These are phyloP conservation scores for Populus tremula DNA, from an alignment of 345 rosid genomes.

Conservation along the genomic window DNA sequence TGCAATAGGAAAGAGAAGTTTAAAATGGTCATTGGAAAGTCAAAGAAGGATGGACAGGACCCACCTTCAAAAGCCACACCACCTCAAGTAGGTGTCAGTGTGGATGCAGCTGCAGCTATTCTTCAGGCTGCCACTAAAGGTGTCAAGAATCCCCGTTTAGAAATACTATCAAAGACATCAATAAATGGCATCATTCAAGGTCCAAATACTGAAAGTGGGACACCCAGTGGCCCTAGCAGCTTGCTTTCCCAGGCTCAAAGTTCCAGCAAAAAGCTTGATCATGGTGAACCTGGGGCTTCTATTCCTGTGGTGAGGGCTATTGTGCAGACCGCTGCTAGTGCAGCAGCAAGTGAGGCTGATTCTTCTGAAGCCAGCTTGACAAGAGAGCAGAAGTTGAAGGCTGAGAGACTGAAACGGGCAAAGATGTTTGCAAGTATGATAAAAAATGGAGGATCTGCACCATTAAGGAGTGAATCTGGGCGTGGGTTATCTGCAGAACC, in stretches of 20 bases:
- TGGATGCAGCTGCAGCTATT: constrained; percentile 79
- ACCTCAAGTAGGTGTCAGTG: constrained; percentile 50
- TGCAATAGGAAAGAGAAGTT: constrained; percentile 69
- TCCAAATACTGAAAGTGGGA: constrained; percentile 41
- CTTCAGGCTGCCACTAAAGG: constrained; percentile 93
- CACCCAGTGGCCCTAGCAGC: constrained; percentile 13
- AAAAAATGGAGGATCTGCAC: constrained; percentile 53
- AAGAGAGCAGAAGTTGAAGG: constrained; percentile 79
- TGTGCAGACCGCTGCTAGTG: constrained; percentile 53
- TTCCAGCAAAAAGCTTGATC: constrained; percentile 29
- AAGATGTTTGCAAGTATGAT: constrained; percentile 86
- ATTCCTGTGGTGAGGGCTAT: constrained; percentile 42
- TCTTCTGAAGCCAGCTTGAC: constrained; percentile 62
- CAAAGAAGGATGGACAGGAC: constrained; percentile 60
- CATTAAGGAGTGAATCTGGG: constrained; percentile 43
- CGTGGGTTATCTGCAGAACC: constrained; percentile 56
- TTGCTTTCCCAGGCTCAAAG: constrained; percentile 26
- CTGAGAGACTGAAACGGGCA: constrained; percentile 93
- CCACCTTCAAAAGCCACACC: constrained; percentile 47
- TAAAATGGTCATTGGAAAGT: constrained; percentile 67
- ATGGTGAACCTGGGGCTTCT: constrained; percentile 31
- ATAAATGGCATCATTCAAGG: constrained; percentile 36
- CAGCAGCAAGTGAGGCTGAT: constrained; percentile 62
- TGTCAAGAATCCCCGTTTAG: constrained; percentile 67
- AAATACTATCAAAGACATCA: constrained; percentile 40